phyloP scores from a whole-genome alignment of 2,329 filamentous ascomycete species.

The Aaosphaeria pasadenensis region DNA sequence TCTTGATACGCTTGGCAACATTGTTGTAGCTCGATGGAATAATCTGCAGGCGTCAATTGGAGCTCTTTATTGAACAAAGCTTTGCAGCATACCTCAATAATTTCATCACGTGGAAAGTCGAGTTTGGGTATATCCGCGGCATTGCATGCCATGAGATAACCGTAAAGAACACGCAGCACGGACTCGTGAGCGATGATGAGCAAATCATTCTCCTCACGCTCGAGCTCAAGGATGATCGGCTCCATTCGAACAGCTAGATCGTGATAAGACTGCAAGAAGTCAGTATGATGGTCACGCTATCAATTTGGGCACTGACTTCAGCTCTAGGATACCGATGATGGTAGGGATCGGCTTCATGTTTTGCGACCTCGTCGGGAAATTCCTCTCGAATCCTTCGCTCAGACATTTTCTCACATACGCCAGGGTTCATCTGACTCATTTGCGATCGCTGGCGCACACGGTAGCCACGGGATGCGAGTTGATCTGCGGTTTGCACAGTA shows the following conservation, averaged over 20 bases:
- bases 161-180: constrained; percentile 93
- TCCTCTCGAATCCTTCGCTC: constrained; percentile 75
- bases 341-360: constrained; percentile 92
- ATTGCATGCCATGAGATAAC: constrained; percentile 97
- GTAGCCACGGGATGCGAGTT: constrained; percentile 75
- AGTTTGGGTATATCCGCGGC: constrained; percentile 90
- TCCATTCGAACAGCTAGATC: constrained; percentile 97
- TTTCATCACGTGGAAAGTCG: constrained; percentile 92
- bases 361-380: constrained; percentile 86
- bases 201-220: constrained; percentile 95
- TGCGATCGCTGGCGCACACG: constrained; percentile 89
- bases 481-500: constrained; percentile 85
- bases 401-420: constrained; percentile 90
- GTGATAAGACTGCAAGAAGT: constrained; percentile 74
- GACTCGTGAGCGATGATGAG: constrained; percentile 98
- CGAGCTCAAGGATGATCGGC: constrained; percentile 94
- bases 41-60: constrained; percentile 53
- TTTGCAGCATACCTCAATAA: constrained; percentile 68
- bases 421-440: constrained; percentile 96
- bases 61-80: constrained; percentile 1
- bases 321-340: constrained; percentile 94
- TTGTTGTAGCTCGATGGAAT: constrained; percentile 98
- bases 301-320: constrained; percentile 59
- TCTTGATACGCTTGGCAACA: constrained; percentile 84
- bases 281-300: constrained; percentile 7